These are phyloP conservation scores for Lepiota brunneoincarnata DNA, from an alignment of 768 basidiomycete genomes.

Conservation along the genomic window DNA sequence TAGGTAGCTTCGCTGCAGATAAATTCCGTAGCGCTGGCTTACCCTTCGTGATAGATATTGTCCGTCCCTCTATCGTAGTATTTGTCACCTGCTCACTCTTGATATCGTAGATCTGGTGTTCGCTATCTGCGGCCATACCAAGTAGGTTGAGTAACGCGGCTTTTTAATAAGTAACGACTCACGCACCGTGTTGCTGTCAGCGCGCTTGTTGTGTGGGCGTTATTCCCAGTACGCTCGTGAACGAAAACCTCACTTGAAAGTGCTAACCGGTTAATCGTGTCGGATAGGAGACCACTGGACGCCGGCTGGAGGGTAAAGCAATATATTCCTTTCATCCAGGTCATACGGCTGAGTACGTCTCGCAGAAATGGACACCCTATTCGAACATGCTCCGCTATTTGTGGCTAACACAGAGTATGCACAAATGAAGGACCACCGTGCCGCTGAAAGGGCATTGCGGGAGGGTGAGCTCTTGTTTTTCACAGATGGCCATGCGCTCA, in stretches of 20 bases:
- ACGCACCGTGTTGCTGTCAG: conserved; percentile 6
- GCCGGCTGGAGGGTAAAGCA: conserved; percentile 36
- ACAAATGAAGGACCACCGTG: conserved; percentile 30
- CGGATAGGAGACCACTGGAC: conserved; percentile 40
- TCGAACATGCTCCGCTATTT: conserved; percentile 36
- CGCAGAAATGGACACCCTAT: conserved; percentile 41
- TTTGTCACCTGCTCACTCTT: neutral
- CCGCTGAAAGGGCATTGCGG: conserved; percentile 36
- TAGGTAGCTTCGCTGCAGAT: conserved; percentile 18
- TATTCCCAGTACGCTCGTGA: conserved; percentile 32
- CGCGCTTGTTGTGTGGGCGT: conserved; percentile 41
- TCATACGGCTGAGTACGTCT: neutral
- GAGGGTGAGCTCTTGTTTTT: conserved; percentile 24
- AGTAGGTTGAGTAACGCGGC: conserved; percentile 27
- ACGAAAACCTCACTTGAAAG: neutral
- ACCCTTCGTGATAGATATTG: neutral
- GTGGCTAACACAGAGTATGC: conserved; percentile 34
- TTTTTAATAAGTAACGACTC: too few species aligned
- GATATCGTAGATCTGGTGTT: conserved; percentile 36
- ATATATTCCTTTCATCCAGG: neutral
- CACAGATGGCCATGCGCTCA: neutral
- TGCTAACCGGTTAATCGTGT: neutral
- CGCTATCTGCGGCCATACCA: conserved; percentile 43
- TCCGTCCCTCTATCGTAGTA: neutral
- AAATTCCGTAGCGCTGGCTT: neutral